Evolutionary conservation across 441 rosid genomes (phyloP).

Genomic region (Adansonia rubrostipa): DNA sequence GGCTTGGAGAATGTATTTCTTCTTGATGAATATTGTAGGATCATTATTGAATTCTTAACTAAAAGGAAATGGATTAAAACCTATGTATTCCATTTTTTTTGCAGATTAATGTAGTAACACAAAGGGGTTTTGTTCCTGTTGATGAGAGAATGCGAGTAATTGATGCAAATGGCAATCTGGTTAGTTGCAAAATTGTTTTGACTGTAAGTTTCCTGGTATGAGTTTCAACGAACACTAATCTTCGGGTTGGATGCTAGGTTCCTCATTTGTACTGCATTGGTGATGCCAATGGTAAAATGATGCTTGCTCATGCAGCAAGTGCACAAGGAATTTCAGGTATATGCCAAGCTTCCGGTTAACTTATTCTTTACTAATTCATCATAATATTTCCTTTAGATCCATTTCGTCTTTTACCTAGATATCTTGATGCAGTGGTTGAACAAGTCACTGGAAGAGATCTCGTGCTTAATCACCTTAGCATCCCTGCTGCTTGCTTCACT

Average conservation of each 20-base stretch:
- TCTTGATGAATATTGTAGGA: conserved; percentile 7
- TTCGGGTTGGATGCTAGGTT: conserved; percentile 48
- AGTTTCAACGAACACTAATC: neutral
- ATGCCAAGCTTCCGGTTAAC: conserved; percentile 6
- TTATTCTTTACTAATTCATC: conserved; percentile 12
- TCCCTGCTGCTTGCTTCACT: conserved; percentile 98
- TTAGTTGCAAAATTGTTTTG: conserved; percentile 29
- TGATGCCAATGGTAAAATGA: conserved; percentile 96
- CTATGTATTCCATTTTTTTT: conserved; percentile 9
- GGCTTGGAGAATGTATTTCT: conserved; percentile 84
- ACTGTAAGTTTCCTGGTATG: neutral
- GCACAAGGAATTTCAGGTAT: conserved; percentile 99
- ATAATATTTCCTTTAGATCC: conserved; percentile 3
- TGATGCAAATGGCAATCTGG: conserved; percentile 82
- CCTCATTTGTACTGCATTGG: conserved; percentile 83
- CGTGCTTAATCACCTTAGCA: conserved; percentile 86
- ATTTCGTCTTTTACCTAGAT: conserved; percentile 25
- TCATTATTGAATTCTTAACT: conserved; percentile 7
- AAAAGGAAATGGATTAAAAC: conserved; percentile 8
- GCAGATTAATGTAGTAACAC: conserved; percentile 83
- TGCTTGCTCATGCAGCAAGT: conserved; percentile 99
- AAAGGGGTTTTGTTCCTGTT: conserved; percentile 87
- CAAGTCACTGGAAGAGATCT: conserved; percentile 89
- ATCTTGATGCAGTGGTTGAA: conserved; percentile 71
- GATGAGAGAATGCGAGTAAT: conserved; percentile 86